Base-by-base conservation (phyloP, 345 rosid species). In the Gynandropsis gynandra region DNA sequence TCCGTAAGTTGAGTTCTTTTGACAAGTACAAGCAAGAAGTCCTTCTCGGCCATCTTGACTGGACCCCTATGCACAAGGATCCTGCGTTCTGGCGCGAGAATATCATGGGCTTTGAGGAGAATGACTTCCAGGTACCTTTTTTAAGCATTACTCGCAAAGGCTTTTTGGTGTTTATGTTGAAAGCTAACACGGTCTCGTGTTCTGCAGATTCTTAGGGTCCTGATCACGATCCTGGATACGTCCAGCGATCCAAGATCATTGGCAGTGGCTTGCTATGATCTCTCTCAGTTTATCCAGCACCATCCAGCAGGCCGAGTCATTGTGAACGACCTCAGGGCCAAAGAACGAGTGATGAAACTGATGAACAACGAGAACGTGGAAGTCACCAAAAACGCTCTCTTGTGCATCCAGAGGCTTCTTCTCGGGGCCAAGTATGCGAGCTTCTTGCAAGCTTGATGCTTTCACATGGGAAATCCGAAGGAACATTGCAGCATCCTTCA, bases 1-100 rank as follows among this genome's bases (percentile, higher is more conserved):
- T 90, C 47, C 82, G 65, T 82, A 82, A 77, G 61, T 62, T 90
- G 74, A 90, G 96, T 74, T 90, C 98, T 52, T 90, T 82, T 47
- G 95, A 87, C 50, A 90, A 87, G 61, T 90, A 90, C 59, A 90
- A 84, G 76, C 96, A 90, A 67, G 98, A 87, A 76, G 89, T 84
- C 59, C 95, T 87, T 50, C 96, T 84, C 16, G 96, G 95, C 34
- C 93, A 84, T 54, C 93, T 90, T 47, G 98, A 90, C 64, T 90
- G 98, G 98, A 84, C 89, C 66, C 89, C 98, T 32, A 79, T 90
- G 95, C 98, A 90, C 77, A 90, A 90, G 66, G 95, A 90, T 58
- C 79, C 83, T 42, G 42, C 67, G 16, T 90, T 90, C 72, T 90
- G 98, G 98, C 95, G 96, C 37, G 98, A 90, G 53, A 90, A 84